Conservation (phyloP, 345 rosid species). For the Hibiscus mutabilis region DNA sequence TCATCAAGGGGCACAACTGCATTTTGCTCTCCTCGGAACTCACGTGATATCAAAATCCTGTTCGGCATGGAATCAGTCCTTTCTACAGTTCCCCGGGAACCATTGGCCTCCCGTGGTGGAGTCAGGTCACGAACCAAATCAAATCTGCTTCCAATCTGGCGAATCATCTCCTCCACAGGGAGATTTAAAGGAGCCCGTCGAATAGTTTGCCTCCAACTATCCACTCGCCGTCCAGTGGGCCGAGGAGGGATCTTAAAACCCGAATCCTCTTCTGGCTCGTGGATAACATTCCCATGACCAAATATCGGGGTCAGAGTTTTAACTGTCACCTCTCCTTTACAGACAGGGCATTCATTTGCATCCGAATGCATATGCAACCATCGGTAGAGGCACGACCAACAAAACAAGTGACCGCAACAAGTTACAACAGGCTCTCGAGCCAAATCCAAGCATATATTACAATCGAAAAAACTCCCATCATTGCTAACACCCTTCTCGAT, state of each 20-base stretch:
- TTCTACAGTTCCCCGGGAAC: slow-evolving; percentile 28
- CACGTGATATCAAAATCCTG: slow-evolving; percentile 64
- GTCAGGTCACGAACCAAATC: not conserved
- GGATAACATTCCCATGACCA: slow-evolving; percentile 60
- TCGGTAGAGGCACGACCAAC: slow-evolving; percentile 4
- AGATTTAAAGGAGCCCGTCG: slow-evolving; percentile 53
- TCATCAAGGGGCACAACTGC: slow-evolving; percentile 24
- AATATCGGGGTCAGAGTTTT: slow-evolving; percentile 45
- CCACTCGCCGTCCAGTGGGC: not conserved
- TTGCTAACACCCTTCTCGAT: slow-evolving; percentile 46
- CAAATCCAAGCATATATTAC: slow-evolving; percentile 73
- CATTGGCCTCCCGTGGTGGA: not conserved
- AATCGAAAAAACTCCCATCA: slow-evolving; percentile 76
- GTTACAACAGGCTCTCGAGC: slow-evolving; percentile 4
- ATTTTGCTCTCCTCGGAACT: slow-evolving; percentile 66
- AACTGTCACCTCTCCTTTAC: slow-evolving; percentile 81
- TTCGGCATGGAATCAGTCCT: slow-evolving; percentile 44
- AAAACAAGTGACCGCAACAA: slow-evolving; percentile 4
- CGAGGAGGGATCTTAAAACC: slow-evolving; percentile 33
- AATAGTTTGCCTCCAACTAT: slow-evolving; percentile 18
- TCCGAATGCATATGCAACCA: not conserved
- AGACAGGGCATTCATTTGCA: slow-evolving; percentile 38
- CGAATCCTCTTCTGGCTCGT: slow-evolving; percentile 50
- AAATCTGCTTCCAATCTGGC: slow-evolving; percentile 26
- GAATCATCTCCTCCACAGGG: slow-evolving; percentile 81